phyloP scores from a whole-genome alignment of 345 rosid species.

The Brassica carinata region DNA sequence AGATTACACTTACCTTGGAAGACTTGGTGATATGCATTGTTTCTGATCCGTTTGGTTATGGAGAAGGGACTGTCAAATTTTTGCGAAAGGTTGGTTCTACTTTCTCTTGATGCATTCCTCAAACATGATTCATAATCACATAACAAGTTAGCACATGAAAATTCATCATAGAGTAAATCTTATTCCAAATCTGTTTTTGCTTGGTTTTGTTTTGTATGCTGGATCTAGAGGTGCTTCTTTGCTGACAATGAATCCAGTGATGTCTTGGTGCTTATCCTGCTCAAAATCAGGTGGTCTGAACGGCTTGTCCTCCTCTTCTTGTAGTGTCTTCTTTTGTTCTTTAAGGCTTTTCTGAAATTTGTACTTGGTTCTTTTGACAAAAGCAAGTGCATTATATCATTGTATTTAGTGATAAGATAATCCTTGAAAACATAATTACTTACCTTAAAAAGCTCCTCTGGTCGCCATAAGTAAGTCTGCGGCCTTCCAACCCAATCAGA shows the following conservation, averaged over 20 bases:
- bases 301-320: not conserved
- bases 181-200: not conserved
- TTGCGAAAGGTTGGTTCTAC: not conserved
- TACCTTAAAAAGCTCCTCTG: not conserved
- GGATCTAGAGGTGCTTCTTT: not conserved
- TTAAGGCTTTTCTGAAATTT: not conserved
- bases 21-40: not conserved
- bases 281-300: not conserved
- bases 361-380: not conserved
- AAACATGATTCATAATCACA: not conserved
- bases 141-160: not conserved
- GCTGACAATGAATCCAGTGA: not conserved
- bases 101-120: not conserved
- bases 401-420: not conserved
- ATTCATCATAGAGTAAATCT: not conserved
- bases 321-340: not conserved
- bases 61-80: no score
- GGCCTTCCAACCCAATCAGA: not conserved
- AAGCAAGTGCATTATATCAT: not conserved
- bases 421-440: not conserved
- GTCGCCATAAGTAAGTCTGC: not conserved
- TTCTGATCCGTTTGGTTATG: not conserved
- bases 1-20: not conserved
- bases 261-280: not conserved
- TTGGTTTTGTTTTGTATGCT: not conserved